Evolutionary conservation across 2,329 filamentous ascomycete species (phyloP).

Genomic region (Cordyceps sp.): DNA sequence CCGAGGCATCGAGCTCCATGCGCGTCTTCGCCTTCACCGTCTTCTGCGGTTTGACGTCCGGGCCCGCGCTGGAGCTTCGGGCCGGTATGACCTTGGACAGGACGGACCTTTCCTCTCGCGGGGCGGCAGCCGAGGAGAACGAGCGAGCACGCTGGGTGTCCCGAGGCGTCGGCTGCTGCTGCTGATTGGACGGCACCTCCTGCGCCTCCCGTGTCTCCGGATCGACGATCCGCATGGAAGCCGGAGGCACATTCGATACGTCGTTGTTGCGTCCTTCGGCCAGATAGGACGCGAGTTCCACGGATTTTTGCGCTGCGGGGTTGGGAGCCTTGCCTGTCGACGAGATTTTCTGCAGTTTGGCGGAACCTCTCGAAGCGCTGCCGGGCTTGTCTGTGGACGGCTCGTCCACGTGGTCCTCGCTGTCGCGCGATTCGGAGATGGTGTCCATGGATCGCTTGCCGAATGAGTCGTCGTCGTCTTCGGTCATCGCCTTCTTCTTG

Average conservation of each 20-base stretch:
- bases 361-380: constrained; percentile 36
- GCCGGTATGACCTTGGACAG: constrained; percentile 6
- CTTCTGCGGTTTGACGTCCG: constrained; percentile 36
- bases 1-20: constrained; percentile 55
- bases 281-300: constrained; percentile 25
- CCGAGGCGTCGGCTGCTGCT: constrained; percentile 6
- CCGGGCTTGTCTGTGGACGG: constrained; percentile 26
- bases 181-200: constrained; percentile 16
- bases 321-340: constrained; percentile 20
- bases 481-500: constrained; percentile 36
- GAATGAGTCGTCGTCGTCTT: constrained; percentile 42
- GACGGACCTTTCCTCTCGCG: constrained; percentile 19
- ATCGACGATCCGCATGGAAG: constrained; percentile 43
- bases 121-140: constrained; percentile 14
- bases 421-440: constrained; percentile 23
- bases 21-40: constrained; percentile 34
- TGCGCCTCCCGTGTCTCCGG: constrained; percentile 27
- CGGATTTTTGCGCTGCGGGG: constrained; percentile 12
- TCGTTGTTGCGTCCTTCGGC: constrained; percentile 30
- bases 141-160: constrained; percentile 14
- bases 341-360: constrained; percentile 56
- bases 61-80: constrained; percentile 16
- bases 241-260: constrained; percentile 37
- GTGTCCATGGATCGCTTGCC: constrained; percentile 48
- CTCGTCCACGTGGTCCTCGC: constrained; percentile 26